These are phyloP conservation scores for Trametes cubensis DNA, from an alignment of 768 basidiomycete species.

Conservation along the genomic window DNA sequence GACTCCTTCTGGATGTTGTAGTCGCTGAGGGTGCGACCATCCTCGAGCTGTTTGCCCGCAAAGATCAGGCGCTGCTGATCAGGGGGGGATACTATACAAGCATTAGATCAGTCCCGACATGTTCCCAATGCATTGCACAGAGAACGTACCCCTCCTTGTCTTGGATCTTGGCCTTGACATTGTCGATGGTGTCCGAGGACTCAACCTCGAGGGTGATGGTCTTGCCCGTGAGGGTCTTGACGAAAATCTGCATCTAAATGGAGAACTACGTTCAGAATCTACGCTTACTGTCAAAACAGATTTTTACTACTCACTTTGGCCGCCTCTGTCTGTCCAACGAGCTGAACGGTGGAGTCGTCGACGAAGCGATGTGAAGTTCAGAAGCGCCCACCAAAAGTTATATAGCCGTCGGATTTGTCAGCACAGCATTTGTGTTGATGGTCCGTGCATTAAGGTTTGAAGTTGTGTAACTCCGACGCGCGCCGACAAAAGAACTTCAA, in stretches of 20 bases:
- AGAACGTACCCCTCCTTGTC: conserved; percentile 88
- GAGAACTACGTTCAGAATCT: conserved; percentile 54
- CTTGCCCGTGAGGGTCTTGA: conserved; percentile 99
- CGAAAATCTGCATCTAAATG: conserved; percentile 92
- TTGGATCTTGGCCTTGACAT: conserved; percentile 97
- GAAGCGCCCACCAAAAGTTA: conserved; percentile 12
- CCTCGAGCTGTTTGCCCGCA: conserved; percentile 99
- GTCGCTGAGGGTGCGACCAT: conserved; percentile 93
- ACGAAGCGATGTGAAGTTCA: conserved; percentile 60
- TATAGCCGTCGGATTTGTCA: conserved; percentile 33
- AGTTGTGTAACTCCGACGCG: conserved; percentile 16
- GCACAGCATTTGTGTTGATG: conserved; percentile 40
- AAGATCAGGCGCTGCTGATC: conserved; percentile 99
- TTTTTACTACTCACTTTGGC: conserved; percentile 41
- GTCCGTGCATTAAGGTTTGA: conserved; percentile 46
- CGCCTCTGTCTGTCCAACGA: conserved; percentile 90
- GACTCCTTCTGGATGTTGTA: conserved; percentile 99
- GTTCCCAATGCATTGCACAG: not conserved
- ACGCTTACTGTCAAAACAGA: not conserved
- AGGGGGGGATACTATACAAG: conserved; percentile 70
- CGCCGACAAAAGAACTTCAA: conserved; percentile 18
- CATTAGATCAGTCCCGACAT: conserved; percentile 7
- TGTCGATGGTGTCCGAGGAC: conserved; percentile 96
- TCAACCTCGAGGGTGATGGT: conserved; percentile 98
- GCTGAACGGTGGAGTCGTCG: conserved; percentile 89